Conservation (phyloP, 768 basidiomycete genomes). For the Kockovaella imperatae region DNA sequence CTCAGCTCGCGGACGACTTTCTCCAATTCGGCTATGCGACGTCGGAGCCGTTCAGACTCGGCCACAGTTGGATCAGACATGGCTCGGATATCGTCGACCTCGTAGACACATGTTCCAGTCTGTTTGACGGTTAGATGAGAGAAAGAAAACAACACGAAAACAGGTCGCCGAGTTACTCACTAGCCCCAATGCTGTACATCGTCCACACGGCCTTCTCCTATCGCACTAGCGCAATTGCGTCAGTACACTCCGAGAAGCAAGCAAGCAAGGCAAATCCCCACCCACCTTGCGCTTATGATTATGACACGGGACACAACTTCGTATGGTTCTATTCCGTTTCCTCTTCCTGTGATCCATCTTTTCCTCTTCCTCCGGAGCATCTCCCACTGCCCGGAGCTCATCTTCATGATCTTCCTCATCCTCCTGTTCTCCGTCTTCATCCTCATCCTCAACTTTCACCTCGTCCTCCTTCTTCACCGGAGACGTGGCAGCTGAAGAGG, state of each 20-base stretch:
- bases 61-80: constrained; percentile 83
- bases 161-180: constrained; percentile 47
- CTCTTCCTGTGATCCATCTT: constrained; percentile 56
- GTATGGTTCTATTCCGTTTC: constrained; percentile 83
- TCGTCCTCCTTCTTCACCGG: background rate
- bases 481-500: background rate
- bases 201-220: constrained; percentile 79
- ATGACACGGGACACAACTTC: constrained; percentile 74
- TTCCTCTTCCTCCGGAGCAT: constrained; percentile 17
- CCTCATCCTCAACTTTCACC: no score
- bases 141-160: constrained; percentile 4
- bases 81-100: constrained; percentile 60
- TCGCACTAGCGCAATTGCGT: constrained; percentile 58
- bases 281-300: constrained; percentile 85
- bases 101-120: constrained; percentile 92
- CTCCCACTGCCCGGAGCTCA: no score
- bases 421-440: background rate
- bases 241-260: background rate
- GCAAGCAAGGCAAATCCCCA: constrained; percentile 1
- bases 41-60: constrained; percentile 74
- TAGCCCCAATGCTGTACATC: constrained; percentile 81
- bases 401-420: constrained; percentile 8
- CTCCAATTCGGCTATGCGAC: constrained; percentile 86
- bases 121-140: constrained; percentile 36
- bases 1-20: constrained; percentile 81